phyloP scores from a whole-genome alignment of 768 basidiomycete species.

The Paxillus ammoniavirescens region DNA sequence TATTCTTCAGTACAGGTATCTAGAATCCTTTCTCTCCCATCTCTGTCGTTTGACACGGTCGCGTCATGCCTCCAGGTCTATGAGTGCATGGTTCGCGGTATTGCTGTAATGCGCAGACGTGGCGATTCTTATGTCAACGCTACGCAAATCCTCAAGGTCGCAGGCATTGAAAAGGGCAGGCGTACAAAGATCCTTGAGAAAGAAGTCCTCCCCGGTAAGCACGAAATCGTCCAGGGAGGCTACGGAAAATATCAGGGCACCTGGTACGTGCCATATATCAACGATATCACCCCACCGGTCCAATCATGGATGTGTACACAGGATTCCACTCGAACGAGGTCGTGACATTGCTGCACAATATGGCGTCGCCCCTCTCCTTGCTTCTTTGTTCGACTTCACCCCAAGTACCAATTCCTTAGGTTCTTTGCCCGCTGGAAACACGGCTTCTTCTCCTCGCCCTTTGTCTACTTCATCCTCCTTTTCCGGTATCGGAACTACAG shows the following conservation, averaged over 20 bases:
- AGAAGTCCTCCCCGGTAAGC: conserved; percentile 91
- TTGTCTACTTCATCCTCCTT: conserved; percentile 70
- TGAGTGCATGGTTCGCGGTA: conserved; percentile 97
- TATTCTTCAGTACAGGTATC: conserved; percentile 83
- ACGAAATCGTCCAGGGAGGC: conserved; percentile 98
- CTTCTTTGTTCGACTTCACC: conserved; percentile 91
- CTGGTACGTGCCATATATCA: conserved; percentile 57
- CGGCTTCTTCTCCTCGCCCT: conserved; percentile 54
- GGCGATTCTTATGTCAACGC: conserved; percentile 97
- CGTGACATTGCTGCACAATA: conserved; percentile 91
- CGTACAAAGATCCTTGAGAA: conserved; percentile 97
- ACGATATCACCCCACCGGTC: neutral
- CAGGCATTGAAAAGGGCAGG: conserved; percentile 94
- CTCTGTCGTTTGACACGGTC: conserved; percentile 10
- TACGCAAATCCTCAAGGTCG: conserved; percentile 98
- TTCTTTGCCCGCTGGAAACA: conserved; percentile 57
- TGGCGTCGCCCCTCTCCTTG: conserved; percentile 84
- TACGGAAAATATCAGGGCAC: conserved; percentile 99
- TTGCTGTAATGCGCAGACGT: conserved; percentile 96
- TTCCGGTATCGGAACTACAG: conserved; percentile 43
- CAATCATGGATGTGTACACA: conserved; percentile 31
- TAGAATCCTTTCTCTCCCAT: conserved; percentile 3
- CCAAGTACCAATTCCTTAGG: conserved; percentile 71
- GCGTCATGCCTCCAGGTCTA: conserved; percentile 62
- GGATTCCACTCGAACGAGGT: conserved; percentile 95